A percentile compares a stretch with the other conserved stretches of the same genome.
Evolutionary conservation across 805 yeast genomes (phyloP).

Genomic region (Metschnikowia lunata): DNA sequence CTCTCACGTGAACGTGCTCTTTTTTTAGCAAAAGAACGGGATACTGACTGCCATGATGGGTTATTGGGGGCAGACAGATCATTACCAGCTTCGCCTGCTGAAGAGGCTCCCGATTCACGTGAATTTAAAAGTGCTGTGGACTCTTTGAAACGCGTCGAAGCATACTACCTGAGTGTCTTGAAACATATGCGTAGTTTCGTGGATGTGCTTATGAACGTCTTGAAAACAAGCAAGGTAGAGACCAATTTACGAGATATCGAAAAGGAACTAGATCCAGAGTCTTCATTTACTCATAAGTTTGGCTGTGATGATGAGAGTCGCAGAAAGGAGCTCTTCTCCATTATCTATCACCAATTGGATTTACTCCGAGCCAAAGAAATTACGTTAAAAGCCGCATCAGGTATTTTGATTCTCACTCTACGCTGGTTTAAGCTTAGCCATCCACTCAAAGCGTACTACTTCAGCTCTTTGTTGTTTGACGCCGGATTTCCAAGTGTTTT

Average conservation of each 20-base stretch:
- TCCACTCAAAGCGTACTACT: slow-evolving; percentile 70
- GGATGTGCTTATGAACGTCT: slow-evolving; percentile 56
- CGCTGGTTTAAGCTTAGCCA: slow-evolving; percentile 82
- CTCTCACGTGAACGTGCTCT: slow-evolving; percentile 66
- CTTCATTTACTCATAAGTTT: slow-evolving; percentile 22
- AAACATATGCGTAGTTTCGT: slow-evolving; percentile 60
- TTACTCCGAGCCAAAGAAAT: slow-evolving; percentile 58
- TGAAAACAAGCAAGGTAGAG: slow-evolving; percentile 49
- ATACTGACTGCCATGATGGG: slow-evolving; percentile 30
- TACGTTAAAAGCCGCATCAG: slow-evolving; percentile 54
- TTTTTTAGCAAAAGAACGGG: slow-evolving; percentile 72
- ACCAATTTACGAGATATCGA: slow-evolving; percentile 33
- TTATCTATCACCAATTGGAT: slow-evolving; percentile 46
- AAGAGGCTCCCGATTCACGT: background rate
- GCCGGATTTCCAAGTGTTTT: slow-evolving; percentile 46
- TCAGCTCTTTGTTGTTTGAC: slow-evolving; percentile 71
- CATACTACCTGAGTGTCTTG: slow-evolving; percentile 50
- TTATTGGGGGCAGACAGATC: no score
- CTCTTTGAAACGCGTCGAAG: slow-evolving; percentile 54
- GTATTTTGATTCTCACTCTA: slow-evolving; percentile 48
- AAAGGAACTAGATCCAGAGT: slow-evolving; percentile 31
- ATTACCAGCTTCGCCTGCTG: background rate
- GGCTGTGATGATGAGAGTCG: slow-evolving; percentile 8
- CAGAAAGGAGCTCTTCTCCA: slow-evolving; percentile 7
- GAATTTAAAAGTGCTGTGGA: slow-evolving; percentile 16